Percentiles rank a stretch among this genome's conserved stretches.
These are phyloP conservation scores for Acer campestre DNA, from an alignment of 345 rosid species.

Conservation along the genomic window DNA sequence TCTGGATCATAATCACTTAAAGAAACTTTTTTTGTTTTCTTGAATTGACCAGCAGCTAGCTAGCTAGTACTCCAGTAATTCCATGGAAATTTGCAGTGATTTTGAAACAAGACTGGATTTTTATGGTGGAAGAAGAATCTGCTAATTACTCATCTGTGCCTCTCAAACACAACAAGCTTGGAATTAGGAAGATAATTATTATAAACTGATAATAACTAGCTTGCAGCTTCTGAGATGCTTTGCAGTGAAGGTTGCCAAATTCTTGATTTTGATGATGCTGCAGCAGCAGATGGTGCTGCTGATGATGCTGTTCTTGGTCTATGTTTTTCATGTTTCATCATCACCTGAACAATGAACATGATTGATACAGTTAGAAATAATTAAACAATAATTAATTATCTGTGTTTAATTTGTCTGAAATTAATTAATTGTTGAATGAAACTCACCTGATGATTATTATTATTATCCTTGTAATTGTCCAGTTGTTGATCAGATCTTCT, in stretches of 20 bases:
- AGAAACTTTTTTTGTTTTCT: constrained; percentile 9
- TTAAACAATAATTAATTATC: too few relatives aligned
- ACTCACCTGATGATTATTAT: constrained; percentile 37
- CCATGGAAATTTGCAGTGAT: neutral
- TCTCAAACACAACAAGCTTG: constrained; percentile 7
- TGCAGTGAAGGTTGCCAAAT: constrained; percentile 92
- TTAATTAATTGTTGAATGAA: neutral
- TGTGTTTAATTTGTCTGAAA: too few relatives aligned
- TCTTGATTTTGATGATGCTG: constrained; percentile 47
- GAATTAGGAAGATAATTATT: neutral
- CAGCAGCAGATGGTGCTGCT: constrained; percentile 20
- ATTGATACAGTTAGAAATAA: neutral
- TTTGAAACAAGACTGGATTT: constrained; percentile 9
- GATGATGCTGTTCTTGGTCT: constrained; percentile 41
- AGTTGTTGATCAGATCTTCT: constrained; percentile 35
- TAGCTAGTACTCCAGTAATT: neutral
- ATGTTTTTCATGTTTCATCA: constrained; percentile 54
- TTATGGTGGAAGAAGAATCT: constrained; percentile 7
- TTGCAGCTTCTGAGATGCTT: constrained; percentile 82
- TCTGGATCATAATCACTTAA: constrained; percentile 9
- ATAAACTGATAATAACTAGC: constrained; percentile 25
- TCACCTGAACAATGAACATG: constrained; percentile 57
- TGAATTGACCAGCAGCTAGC: neutral
- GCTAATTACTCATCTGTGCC: constrained; percentile 7
- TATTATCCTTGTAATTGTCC: constrained; percentile 35